phyloP scores from a whole-genome alignment of 306 rosid genomes.

The Dryas drummondii region DNA sequence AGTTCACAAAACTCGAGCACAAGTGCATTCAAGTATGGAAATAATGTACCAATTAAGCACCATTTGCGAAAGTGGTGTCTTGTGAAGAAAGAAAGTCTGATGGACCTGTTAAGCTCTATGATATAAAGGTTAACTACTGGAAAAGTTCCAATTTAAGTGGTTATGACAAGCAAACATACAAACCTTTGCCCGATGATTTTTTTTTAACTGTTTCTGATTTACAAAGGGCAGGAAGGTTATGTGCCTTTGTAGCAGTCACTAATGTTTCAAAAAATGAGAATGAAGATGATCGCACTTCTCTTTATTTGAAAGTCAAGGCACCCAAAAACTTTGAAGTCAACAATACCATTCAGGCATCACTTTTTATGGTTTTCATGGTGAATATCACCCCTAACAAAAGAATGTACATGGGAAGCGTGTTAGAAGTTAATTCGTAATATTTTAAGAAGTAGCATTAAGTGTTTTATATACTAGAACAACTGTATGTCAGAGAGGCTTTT shows the following conservation, averaged over 20 bases:
- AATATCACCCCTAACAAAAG: constrained; percentile 48
- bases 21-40: constrained; percentile 55
- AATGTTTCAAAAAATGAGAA: constrained; percentile 32
- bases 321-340: constrained; percentile 29
- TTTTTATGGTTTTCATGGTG: constrained; percentile 45
- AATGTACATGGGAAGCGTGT: constrained; percentile 45
- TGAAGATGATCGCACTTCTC: constrained; percentile 30
- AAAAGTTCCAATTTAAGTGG: constrained; percentile 27
- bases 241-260: constrained; percentile 47
- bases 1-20: constrained; percentile 50
- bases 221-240: constrained; percentile 45
- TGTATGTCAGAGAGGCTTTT: no score
- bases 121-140: constrained; percentile 45
- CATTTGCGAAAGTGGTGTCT: constrained; percentile 48
- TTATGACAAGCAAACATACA: constrained; percentile 54
- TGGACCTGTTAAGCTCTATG: constrained; percentile 25
- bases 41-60: constrained; percentile 32
- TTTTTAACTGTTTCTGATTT: constrained; percentile 46
- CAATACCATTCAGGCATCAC: constrained; percentile 21
- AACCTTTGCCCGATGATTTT: constrained; percentile 62
- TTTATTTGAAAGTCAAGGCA: constrained; percentile 44
- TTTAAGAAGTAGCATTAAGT: no score
- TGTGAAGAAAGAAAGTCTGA: constrained; percentile 24
- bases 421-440: no score
- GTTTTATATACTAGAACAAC: no score